Evolutionary conservation across 2,329 filamentous ascomycete species (phyloP), one percentile per base, ranked within the genome.

Genomic region (Dryadomyces quercivorus): DNA sequence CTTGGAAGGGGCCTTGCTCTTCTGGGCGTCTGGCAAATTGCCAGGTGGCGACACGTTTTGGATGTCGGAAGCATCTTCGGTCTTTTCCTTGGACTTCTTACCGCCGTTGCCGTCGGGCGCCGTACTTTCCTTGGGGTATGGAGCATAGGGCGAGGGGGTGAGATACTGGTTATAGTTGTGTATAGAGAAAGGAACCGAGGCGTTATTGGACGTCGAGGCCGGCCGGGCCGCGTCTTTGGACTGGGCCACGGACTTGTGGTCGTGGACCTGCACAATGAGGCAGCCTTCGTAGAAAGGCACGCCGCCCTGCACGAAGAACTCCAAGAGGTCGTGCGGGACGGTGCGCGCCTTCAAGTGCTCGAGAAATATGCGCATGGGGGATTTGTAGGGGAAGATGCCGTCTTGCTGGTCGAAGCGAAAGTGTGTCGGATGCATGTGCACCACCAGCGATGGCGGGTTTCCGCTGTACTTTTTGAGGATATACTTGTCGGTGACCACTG

Each of bases 381-480:
- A 95, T 63, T 88, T 88, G 69, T 97, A 97, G 5, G 81, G 78
- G 63, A 95, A 96, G 65, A 87, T 92, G 64, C 91, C 88, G 67
- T 95, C 90, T 69, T 96, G 92, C 63, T 90, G 83, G 62, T 97
- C 92, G 70, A 98, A 95, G 56, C 86, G 82, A 66, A 95, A 97
- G 69, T 95, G 85, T 5, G 80, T 89, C 10, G 83, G 77, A 65
- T 96, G 84, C 36, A 98, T 74, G 66, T 96, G 91, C 22, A 98
- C 75, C 51, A 92, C 82, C 22, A 98, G 74, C 4, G 92, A 97
- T 0, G 93, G 91, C 9, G 84, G 81, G 51, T 76, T 59, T 8
- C 65, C 64, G 49, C 56, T 75, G 69, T 85, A 90, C 69, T 91
- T 95, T 62, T 80, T 83, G n/a, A 97, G 75, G 50, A 97, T 89